Base-by-base conservation (phyloP, 2,329 filamentous ascomycete species). In the Fusarium avenaceum region DNA sequence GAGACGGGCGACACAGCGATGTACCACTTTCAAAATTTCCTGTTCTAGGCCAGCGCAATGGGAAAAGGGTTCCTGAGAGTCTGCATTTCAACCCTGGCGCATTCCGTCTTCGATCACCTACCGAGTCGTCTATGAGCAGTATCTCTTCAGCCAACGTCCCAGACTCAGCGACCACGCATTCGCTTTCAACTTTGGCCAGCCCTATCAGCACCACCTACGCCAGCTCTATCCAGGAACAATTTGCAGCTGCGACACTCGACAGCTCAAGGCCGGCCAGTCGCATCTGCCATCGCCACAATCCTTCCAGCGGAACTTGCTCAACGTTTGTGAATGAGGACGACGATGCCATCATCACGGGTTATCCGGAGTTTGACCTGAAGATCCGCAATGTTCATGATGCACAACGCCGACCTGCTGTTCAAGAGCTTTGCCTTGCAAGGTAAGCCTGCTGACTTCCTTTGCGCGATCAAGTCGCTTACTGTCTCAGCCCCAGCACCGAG, bases 91-190 rank as follows among this genome's bases (percentile, higher is more conserved):
- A 63, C 2, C 72, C 75, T 1, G 63, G 66, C 35, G 66, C 70
- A 3, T 72, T 75, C 42, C 76, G 75, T 32, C 71, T 76, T 24
- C 76, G 79, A 14, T 80, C 79, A 2, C 77, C 77, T 0, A 80
- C 79, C 0, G 75, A 76, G 10, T 80, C 78, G 3, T 80, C 79
- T 1, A 76, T 79, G 64, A 80, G 78, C 64, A 80, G 78, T 47
- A 71, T 79, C 44, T 79, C 75, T 8, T 80, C 79, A 3, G 77
- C 77, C 6, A 76, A 78, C 38, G 58, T 80, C 4, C 77, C 77
- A 1, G 80, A 81, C 57, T 80, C 79, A 7, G 79, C 78, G 6
- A 81, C 80, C 2, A 78, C 76, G 0, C 78, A 74, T 39, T 81
- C 79, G 2, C 67, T 75, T 4, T 79, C 77, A 4, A 78, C 76